Evolutionary conservation across 352 stramenopile genomes (phyloP).

Genomic region (Ochromonadaceae sp.): DNA sequence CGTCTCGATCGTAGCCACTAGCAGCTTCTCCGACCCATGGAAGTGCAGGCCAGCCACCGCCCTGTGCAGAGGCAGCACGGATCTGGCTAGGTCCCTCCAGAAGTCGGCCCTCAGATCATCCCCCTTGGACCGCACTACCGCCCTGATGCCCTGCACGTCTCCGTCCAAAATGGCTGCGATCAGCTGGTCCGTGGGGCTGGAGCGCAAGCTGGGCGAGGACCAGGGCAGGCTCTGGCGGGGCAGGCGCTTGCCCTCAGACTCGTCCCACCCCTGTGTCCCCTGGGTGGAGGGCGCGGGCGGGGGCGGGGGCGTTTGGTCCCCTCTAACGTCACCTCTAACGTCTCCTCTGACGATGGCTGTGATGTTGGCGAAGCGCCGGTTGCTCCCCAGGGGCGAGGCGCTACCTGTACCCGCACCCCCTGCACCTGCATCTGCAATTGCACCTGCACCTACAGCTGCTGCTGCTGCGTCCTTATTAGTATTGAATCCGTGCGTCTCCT

Average conservation of each 20-base stretch:
- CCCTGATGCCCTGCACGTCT: constrained; percentile 11
- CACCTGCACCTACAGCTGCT: too few relatives aligned
- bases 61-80: constrained; percentile 23
- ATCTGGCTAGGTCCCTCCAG: neutral
- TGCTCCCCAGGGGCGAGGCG: neutral
- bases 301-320: neutral
- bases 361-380: neutral
- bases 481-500: neutral
- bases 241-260: neutral
- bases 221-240: too few relatives aligned
- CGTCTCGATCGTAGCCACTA: constrained; percentile 13
- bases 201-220: neutral
- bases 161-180: constrained; percentile 15
- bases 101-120: constrained; percentile 4
- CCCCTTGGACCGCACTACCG: constrained; percentile 11
- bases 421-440: too few relatives aligned
- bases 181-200: constrained; percentile 9
- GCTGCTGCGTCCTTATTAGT: neutral
- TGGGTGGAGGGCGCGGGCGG: neutral
- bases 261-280: neutral
- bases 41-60: constrained; percentile 24
- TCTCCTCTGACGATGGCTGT: neutral
- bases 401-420: too few relatives aligned
- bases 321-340: neutral
- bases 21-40: constrained; percentile 19